Evolutionary conservation across 2,329 filamentous ascomycete species (phyloP), one percentile per base, ranked within the genome.

Genomic region (Talaromyces sp.): DNA sequence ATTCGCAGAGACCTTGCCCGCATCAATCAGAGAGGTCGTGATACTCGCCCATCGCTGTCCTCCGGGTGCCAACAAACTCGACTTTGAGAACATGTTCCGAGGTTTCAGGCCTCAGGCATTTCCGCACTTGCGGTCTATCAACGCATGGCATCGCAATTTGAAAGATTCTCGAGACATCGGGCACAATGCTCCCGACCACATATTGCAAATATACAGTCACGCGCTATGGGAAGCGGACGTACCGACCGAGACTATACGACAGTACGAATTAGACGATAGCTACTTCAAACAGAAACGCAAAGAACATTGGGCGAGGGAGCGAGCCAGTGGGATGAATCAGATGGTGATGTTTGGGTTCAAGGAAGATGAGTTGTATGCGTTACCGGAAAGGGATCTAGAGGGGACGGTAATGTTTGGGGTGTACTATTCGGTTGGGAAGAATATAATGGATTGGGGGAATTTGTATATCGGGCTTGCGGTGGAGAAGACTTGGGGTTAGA

Each of bases 41-140:
- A 60, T 60, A 11, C 57, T 60, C 6, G 37, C 37, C 27, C 41
- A 45, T 45, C 57, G 57, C 24, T 60, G 57, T 60, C 57, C 57
- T 60, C 57, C 57, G 22, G 41, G 57, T 11, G 22, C 57, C 22
- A 14, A 60, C 22, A 60, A 27, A 35, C 9, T 60, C n/a, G 57
- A 60, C 14, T 60, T 60, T 45, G 57, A 60, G 22, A 60, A 45
- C 57, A 31, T 60, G 37, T 19, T 60, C 22, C 39, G 57, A 22
- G 57, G 37, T n/a, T 60, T 60, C 57, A 60, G 19, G 11, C 57
- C 57, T 8, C 57, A 60, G n/a, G 14, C 14, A 2, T 60, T 31
- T 8, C 37, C 57, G 1, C 24, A 45, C 6, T 11, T 60, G 13
- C 35, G n/a, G 22, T 45, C 57, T n/a, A 56, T 56, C n/a, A 56